Conservation (phyloP, 2,329 filamentous ascomycete genomes). For the Cladophialophora carrionii region DNA sequence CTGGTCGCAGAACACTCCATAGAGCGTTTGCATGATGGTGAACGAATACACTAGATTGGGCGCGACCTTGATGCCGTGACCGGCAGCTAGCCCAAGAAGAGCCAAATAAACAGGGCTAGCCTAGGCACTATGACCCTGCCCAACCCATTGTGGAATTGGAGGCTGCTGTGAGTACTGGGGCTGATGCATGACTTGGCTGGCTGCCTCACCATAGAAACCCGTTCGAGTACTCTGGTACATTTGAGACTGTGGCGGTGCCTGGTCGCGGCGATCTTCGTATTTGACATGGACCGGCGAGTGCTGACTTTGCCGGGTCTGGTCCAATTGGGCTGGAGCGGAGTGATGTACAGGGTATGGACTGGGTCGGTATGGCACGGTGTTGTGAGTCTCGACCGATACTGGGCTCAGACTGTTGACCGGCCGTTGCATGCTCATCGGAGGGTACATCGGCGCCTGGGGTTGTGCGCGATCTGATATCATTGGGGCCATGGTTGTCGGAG, state of each 20-base stretch:
- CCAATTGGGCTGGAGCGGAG: conserved; percentile 24
- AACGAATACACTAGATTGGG: background rate
- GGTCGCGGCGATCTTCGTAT: conserved; percentile 36
- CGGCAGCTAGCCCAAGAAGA: background rate
- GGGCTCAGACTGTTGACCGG: conserved; percentile 37
- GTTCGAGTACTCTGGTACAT: conserved; percentile 32
- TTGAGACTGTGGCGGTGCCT: conserved; percentile 25
- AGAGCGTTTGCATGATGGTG: background rate
- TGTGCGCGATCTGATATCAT: conserved; percentile 34
- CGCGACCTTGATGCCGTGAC: background rate
- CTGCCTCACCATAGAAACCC: conserved; percentile 29
- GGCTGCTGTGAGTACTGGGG: conserved; percentile 30
- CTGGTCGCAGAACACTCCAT: background rate
- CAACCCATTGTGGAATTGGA: conserved; percentile 27
- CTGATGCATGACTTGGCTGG: conserved; percentile 22
- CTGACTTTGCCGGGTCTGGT: conserved; percentile 35
- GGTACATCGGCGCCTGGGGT: conserved; percentile 35
- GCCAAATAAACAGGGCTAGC: background rate
- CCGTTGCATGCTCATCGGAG: conserved; percentile 37
- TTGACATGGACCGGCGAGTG: conserved; percentile 33
- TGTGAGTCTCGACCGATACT: conserved; percentile 36
- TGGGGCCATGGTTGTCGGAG: conserved; percentile 35
- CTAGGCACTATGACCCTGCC: conserved; percentile 20
- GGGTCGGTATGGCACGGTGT: conserved; percentile 31
- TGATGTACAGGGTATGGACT: conserved; percentile 33